Percentiles rank a stretch among this genome's conserved stretches.
phyloP scores from a whole-genome alignment of 805 yeast genomes.

The Suhomyces faveliae region DNA sequence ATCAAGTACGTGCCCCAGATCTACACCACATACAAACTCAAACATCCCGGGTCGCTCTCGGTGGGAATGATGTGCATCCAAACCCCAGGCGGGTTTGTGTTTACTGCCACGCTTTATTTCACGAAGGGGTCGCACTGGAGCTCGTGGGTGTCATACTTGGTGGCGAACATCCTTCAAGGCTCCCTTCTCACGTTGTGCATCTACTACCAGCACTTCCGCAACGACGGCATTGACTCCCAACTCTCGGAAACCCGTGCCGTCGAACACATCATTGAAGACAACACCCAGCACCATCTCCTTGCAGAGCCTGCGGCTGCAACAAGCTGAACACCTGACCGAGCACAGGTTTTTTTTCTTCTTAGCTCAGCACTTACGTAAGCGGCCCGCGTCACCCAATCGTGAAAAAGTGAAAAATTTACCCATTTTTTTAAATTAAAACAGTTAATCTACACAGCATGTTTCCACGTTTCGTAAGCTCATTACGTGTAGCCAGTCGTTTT shows the following conservation, averaged over 20 bases:
- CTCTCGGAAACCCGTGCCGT: slow-evolving; percentile 27
- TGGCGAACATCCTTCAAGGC: slow-evolving; percentile 70
- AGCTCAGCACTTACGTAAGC: slow-evolving; percentile 5
- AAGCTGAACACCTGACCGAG: not conserved
- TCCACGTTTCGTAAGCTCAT: slow-evolving; percentile 25
- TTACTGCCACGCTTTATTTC: slow-evolving; percentile 68
- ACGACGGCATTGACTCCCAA: slow-evolving; percentile 23
- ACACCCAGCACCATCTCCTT: slow-evolving; percentile 6
- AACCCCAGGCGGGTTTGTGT: slow-evolving; percentile 84
- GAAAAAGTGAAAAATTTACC: slow-evolving; percentile 3
- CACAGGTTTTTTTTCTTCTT: not conserved
- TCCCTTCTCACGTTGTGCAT: slow-evolving; percentile 60
- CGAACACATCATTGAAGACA: slow-evolving; percentile 30
- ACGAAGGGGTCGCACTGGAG: slow-evolving; percentile 84
- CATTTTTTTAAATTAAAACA: slow-evolving; percentile 2
- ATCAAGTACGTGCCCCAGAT: slow-evolving; percentile 82
- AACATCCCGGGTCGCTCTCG: slow-evolving; percentile 79
- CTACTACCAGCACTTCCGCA: slow-evolving; percentile 31
- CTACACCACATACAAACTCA: slow-evolving; percentile 61
- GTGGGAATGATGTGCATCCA: slow-evolving; percentile 80
- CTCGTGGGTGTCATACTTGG: slow-evolving; percentile 76
- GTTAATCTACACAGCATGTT: slow-evolving; percentile 20
- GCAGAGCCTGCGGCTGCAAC: not conserved
- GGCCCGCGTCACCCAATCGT: slow-evolving; percentile 1
- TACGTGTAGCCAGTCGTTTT: slow-evolving; percentile 27